Evolutionary conservation across 2,329 filamentous ascomycete genomes (phyloP).

Genomic region (Karstenula rhodostoma): DNA sequence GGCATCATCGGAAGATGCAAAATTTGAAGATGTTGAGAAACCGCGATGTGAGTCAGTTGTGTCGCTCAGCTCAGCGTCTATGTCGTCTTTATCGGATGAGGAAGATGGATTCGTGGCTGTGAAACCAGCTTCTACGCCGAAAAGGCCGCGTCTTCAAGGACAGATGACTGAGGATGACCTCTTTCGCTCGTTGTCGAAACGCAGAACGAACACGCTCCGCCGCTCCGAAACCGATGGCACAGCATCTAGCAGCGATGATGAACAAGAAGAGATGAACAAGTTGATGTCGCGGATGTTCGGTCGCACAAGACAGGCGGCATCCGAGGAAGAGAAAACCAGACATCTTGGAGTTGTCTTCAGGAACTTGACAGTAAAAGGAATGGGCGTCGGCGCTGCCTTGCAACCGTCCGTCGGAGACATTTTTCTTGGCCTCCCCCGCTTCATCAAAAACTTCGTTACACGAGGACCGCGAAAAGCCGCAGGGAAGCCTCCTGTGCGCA

Average conservation of each 20-base stretch:
- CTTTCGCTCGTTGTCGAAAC: conserved; percentile 59
- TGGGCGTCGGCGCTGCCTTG: conserved; percentile 68
- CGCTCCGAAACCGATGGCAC: conserved; percentile 35
- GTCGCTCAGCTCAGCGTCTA: conserved; percentile 21
- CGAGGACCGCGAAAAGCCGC: conserved; percentile 50
- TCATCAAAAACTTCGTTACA: conserved; percentile 61
- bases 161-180: conserved; percentile 61
- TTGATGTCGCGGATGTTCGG: conserved; percentile 78
- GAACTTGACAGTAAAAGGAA: conserved; percentile 68
- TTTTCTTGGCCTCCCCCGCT: conserved; percentile 64
- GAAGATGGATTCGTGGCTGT: conserved; percentile 29
- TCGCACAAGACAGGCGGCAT: conserved; percentile 67
- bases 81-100: conserved; percentile 17
- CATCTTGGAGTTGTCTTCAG: conserved; percentile 74
- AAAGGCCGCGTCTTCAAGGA: conserved; percentile 31
- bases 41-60: conserved; percentile 15
- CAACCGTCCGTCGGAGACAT: conserved; percentile 70
- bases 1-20: conserved; percentile 5
- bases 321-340: conserved; percentile 73
- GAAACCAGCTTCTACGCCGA: conserved; percentile 24
- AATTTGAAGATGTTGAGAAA: conserved; percentile 1
- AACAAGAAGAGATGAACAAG: conserved; percentile 64
- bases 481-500: conserved; percentile 66
- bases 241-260: conserved; percentile 36
- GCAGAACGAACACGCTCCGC: conserved; percentile 53